Evolutionary conservation across 2,329 filamentous ascomycete genomes (phyloP), one percentile per base, ranked within the genome.

Genomic region (Alternaria novae-zelandiae): DNA sequence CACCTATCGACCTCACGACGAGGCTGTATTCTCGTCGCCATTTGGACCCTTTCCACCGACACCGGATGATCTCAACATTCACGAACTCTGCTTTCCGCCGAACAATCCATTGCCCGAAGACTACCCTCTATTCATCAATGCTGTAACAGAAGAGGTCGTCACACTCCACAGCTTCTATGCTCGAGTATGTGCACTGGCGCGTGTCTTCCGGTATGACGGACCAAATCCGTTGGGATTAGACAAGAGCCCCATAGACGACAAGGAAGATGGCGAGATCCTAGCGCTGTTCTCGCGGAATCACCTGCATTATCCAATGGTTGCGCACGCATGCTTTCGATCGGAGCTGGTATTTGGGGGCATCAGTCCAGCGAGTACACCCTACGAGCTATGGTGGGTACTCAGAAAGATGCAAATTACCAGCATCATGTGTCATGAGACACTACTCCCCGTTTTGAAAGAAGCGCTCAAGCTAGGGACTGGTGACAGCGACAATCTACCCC

Each of bases 361-460:
- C 23, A 77, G 74, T 63, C 75, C 74, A 1, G 73, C 63, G 10
- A 70, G 67, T 17, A 78, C 75, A n/a, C 61, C 72, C 6, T 76
- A 72, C 32, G 74, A 78, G 57, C 56, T 78, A 13, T 76, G 74
- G 74, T 75, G 71, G 70, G 67, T 77, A n/a, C 45, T 77, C 54
- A 53, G 74, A 8, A 75, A 74, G 60, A 78, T 77, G 73, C 73
- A 75, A 54, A 72, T 75, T 11, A 74, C 72, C 4, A 70, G 67
- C 30, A 54, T 77, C 10, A 68, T 77, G 68, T 67, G 65, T 15
- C 72, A 78, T 47, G 75, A 77, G 59, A 63, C 67, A n/a, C 54
- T 76, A 5, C 65, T 78, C 4, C 67, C 68, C 0, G 72, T 76
- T 0, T 50, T 78, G 21, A 17, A 49, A 8, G 69, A 71, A 28